phyloP scores from a whole-genome alignment of 257 asterid species.

The Vinca minor region DNA sequence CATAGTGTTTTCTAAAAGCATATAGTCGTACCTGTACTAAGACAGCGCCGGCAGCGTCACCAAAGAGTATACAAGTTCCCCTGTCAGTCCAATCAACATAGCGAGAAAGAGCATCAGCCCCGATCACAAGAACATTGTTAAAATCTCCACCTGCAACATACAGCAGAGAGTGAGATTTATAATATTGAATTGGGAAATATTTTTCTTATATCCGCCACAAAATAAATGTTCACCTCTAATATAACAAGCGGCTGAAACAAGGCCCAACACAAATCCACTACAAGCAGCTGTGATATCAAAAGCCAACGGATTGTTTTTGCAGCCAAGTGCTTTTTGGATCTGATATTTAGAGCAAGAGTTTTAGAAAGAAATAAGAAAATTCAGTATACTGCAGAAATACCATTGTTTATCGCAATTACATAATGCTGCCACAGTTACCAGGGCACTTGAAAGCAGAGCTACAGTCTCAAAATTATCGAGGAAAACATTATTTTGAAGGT shows the following conservation, averaged over 20 bases:
- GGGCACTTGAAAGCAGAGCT: neutral
- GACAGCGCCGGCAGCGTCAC: conserved; percentile 97
- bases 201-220: neutral
- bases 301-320: conserved; percentile 80
- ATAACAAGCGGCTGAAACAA: conserved; percentile 87
- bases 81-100: conserved; percentile 92
- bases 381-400: neutral
- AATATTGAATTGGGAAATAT: neutral
- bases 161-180: conserved; percentile 8
- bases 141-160: conserved; percentile 69
- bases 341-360: conserved; percentile 23
- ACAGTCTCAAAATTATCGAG: neutral
- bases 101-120: conserved; percentile 93
- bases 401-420: neutral
- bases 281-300: conserved; percentile 97
- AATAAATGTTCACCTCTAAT: conserved; percentile 51
- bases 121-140: conserved; percentile 88
- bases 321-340: conserved; percentile 88
- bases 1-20: neutral
- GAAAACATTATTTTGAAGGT: neutral
- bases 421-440: neutral
- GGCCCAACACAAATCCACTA: conserved; percentile 83
- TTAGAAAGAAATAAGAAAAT: neutral
- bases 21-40: conserved; percentile 51
- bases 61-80: conserved; percentile 95